Evolutionary conservation across 345 rosid genomes (phyloP).

Genomic region (Lumnitzera littorea): DNA sequence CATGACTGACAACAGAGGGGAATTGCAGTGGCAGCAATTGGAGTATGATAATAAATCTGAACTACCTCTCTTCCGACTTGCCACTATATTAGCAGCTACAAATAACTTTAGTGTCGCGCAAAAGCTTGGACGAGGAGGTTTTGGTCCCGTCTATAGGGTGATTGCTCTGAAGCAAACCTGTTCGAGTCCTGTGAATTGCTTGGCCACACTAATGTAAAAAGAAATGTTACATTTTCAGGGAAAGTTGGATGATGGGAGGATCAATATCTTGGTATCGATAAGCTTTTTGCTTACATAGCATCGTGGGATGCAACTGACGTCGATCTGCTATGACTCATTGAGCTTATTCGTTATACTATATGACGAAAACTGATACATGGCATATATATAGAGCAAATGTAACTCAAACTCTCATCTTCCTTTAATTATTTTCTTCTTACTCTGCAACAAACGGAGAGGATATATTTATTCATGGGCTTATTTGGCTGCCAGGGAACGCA

Average conservation of each 20-base stretch:
- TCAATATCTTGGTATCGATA: too few relatives aligned
- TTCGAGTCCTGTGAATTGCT: neutral
- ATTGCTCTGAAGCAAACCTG: neutral
- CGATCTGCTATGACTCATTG: too few relatives aligned
- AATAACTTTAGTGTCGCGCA: neutral
- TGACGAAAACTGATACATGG: too few relatives aligned
- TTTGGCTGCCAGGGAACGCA: neutral
- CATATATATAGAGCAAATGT: too few relatives aligned
- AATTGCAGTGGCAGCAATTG: neutral
- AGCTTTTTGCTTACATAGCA: too few relatives aligned
- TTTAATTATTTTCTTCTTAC: too few relatives aligned
- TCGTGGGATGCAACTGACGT: too few relatives aligned
- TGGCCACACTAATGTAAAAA: neutral
- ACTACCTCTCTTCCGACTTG: neutral
- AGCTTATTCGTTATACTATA: too few relatives aligned
- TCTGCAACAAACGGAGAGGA: too few relatives aligned
- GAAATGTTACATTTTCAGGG: constrained; percentile 26
- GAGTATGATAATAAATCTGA: constrained; percentile 1
- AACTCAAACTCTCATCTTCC: too few relatives aligned
- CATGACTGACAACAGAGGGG: neutral
- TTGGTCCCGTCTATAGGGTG: constrained; percentile 9
- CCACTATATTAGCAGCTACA: constrained; percentile 1
- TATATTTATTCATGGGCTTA: too few relatives aligned
- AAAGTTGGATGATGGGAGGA: constrained; percentile 21
- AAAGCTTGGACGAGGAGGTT: constrained; percentile 14